Evolutionary conservation across 768 basidiomycete species (phyloP).

Genomic region (Termitomyces sp.): DNA sequence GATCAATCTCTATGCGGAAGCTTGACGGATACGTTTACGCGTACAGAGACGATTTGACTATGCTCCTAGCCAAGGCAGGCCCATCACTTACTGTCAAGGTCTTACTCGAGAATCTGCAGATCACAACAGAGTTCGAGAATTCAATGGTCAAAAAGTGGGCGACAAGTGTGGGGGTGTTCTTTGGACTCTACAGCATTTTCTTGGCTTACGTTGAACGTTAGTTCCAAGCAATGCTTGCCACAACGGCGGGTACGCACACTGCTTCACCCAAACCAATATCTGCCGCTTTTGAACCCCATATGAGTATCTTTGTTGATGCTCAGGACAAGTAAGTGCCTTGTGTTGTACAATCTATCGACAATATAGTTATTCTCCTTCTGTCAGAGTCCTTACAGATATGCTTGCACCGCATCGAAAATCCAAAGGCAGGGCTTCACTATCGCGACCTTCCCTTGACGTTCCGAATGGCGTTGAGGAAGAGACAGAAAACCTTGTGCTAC

Average conservation of each 20-base stretch:
- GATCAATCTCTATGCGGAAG: background rate
- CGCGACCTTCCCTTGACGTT: conserved; percentile 67
- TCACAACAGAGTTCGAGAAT: conserved; percentile 84
- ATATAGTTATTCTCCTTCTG: background rate
- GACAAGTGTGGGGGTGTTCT: conserved; percentile 47
- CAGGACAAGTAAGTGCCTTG: conserved; percentile 75
- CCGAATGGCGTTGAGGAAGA: conserved; percentile 40
- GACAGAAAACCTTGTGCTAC: conserved; percentile 62
- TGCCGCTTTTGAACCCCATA: conserved; percentile 89
- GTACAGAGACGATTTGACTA: conserved; percentile 76
- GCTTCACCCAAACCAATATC: conserved; percentile 70
- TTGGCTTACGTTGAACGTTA: conserved; percentile 22
- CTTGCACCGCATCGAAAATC: conserved; percentile 70
- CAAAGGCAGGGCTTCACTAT: conserved; percentile 35
- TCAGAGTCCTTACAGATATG: conserved; percentile 87
- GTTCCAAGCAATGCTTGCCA: conserved; percentile 64
- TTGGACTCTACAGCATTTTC: background rate
- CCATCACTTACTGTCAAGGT: conserved; percentile 70
- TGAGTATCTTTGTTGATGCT: conserved; percentile 91
- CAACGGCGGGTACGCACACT: conserved; percentile 44
- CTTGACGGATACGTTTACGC: background rate
- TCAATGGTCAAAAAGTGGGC: conserved; percentile 81
- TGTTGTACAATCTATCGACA: background rate
- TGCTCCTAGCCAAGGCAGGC: conserved; percentile 74
- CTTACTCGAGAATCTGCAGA: conserved; percentile 82